Conservation (phyloP, 495 filamentous ascomycete genomes). For the Trichoderma parareesei region DNA sequence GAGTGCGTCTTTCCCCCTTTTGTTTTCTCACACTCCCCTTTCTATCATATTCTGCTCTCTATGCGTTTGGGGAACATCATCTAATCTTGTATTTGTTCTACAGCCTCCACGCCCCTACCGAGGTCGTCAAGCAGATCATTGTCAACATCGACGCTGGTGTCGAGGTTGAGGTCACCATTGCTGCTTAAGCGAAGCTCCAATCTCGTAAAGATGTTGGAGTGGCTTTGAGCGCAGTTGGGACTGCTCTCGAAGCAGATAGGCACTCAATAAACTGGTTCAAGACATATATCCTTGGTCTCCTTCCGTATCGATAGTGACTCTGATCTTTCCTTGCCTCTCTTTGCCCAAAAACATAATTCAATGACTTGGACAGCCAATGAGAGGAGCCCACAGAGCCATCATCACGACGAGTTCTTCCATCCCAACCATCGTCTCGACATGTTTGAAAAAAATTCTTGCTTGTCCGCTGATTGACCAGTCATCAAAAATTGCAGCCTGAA, state of each 20-base stretch:
- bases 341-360: background rate
- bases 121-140: constrained; percentile 99
- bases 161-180: constrained; percentile 99
- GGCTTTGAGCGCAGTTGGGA: background rate
- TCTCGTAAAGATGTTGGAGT: constrained; percentile 2
- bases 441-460: background rate
- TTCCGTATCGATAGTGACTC: background rate
- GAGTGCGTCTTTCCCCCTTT: constrained; percentile 50
- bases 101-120: constrained; percentile 91
- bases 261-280: constrained; percentile 4
- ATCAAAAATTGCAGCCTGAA: background rate
- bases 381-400: too few species aligned
- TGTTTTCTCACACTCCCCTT: background rate
- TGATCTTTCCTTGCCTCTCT: background rate
- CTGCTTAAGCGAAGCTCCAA: constrained; percentile 55
- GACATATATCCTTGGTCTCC: background rate
- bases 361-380: too few species aligned
- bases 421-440: background rate
- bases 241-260: background rate
- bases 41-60: background rate
- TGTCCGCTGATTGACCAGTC: background rate
- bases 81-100: background rate
- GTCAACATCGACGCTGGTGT: constrained; percentile 99
- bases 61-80: constrained; percentile 12
- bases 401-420: too few species aligned